Evolutionary conservation across 108 stramenopile genomes (phyloP).

Genomic region (Schizochytrium sp.): DNA sequence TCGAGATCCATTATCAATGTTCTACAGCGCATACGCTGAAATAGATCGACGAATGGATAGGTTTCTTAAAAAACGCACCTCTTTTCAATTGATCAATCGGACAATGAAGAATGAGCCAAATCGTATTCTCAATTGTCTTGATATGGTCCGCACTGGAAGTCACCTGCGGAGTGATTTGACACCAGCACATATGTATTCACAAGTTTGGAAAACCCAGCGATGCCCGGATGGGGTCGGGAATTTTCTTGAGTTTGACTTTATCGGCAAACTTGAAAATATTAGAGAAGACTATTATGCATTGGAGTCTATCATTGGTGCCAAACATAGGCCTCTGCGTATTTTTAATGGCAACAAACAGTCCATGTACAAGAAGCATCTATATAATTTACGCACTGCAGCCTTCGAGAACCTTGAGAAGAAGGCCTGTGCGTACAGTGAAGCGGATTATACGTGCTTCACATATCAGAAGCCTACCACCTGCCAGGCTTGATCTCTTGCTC

Average conservation of each 20-base stretch:
- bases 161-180: neutral
- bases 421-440: neutral
- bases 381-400: neutral
- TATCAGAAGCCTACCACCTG: neutral
- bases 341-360: neutral
- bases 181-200: slow-evolving; percentile 29
- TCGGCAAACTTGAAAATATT: slow-evolving; percentile 34
- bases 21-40: slow-evolving; percentile 48
- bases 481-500: neutral
- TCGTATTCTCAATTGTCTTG: neutral
- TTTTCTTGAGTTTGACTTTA: slow-evolving; percentile 41
- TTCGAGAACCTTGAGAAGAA: slow-evolving; percentile 25
- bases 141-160: neutral
- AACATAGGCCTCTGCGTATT: neutral
- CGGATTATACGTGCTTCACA: slow-evolving; percentile 44
- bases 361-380: neutral
- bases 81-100: slow-evolving; percentile 34
- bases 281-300: neutral
- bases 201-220: slow-evolving; percentile 49
- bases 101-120: neutral
- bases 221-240: neutral
- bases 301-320: neutral
- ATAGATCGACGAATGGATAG: slow-evolving; percentile 50
- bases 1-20: neutral
- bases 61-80: neutral